Evolutionary conservation across 2,329 filamentous ascomycete genomes (phyloP), one percentile per base, ranked within the genome.

Genomic region (Aureobasidium lini): DNA sequence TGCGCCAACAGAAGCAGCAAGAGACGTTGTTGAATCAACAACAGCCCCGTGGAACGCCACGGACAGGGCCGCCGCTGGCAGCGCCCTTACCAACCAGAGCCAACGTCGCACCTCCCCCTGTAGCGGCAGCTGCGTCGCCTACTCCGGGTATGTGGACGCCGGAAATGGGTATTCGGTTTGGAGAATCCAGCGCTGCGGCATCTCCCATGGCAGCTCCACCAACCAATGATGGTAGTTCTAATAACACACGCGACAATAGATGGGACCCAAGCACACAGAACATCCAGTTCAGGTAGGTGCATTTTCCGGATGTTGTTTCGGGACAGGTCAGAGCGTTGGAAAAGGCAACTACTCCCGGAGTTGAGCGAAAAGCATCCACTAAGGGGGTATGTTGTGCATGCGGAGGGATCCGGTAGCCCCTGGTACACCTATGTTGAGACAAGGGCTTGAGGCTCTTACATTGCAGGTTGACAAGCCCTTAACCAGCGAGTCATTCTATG

Each of bases 131-230:
- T 31, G 43, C 68, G 64, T 15, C 70, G 67, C 61, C 64, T 3
- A 66, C 77, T 62, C 72, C 81, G 66, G 75, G 81, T 6, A 84
- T 89, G 70, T 96, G 91, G 91, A 86, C 84, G 59, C 89, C 90
- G 0, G 85, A 87, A 2, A 86, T 89, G 79, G 88, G 87, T 0
- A 94, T 95, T 66, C 86, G 85, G 60, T 95, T 96, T 71, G 83
- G 83, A 1, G 80, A 75, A 31, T 68, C 39, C 69, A 32, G 60
- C 68, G 29, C 67, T 67, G 56, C 47, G 23, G 42, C 23, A 48
- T 57, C 52, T 10, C 31, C 40, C 28, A 31, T 32, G 10, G 6
- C 18, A 13, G 42, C 42, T 23, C 4, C 44, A 52, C 15, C 61
- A 42, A 44, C 64, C 58, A 62, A 63, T 32, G 49, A 65, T 66